Conservation (phyloP, 192 early-diverging fungal species). For the Mortierella alpina region DNA sequence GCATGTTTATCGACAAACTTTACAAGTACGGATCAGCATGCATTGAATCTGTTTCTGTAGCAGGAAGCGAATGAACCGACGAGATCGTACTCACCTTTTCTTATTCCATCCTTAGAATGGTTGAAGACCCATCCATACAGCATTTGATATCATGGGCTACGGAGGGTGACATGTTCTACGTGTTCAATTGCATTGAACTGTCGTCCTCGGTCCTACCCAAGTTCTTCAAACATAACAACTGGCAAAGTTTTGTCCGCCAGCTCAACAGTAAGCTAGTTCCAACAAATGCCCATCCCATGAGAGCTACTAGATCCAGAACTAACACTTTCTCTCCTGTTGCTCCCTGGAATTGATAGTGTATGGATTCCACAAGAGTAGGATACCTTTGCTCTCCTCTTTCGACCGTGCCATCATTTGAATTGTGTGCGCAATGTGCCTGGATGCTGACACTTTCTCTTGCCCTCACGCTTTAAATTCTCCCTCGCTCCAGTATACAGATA, state of each 20-base stretch:
- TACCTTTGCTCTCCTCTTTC: neutral
- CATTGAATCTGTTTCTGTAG: neutral
- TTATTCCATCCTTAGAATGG: slow-evolving; percentile 63
- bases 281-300: too few relatives aligned
- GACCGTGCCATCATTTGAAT: neutral
- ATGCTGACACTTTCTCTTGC: slow-evolving; percentile 1
- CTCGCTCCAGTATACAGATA: slow-evolving; percentile 34
- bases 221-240: slow-evolving; percentile 94
- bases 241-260: slow-evolving; percentile 91
- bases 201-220: slow-evolving; percentile 81
- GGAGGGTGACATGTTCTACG: slow-evolving; percentile 87
- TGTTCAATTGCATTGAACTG: slow-evolving; percentile 88
- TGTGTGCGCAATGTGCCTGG: neutral
- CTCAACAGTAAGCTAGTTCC: slow-evolving; percentile 72
- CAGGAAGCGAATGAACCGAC: neutral
- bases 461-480: neutral
- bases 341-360: slow-evolving; percentile 62
- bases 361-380: slow-evolving; percentile 81
- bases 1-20: slow-evolving; percentile 53
- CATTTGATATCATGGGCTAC: slow-evolving; percentile 82
- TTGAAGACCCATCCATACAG: slow-evolving; percentile 74
- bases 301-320: neutral
- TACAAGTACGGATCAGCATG: slow-evolving; percentile 31
- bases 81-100: neutral
- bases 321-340: neutral